phyloP scores from a whole-genome alignment of 1,139 yeast species.

The Scheffersomyces quercinus region DNA sequence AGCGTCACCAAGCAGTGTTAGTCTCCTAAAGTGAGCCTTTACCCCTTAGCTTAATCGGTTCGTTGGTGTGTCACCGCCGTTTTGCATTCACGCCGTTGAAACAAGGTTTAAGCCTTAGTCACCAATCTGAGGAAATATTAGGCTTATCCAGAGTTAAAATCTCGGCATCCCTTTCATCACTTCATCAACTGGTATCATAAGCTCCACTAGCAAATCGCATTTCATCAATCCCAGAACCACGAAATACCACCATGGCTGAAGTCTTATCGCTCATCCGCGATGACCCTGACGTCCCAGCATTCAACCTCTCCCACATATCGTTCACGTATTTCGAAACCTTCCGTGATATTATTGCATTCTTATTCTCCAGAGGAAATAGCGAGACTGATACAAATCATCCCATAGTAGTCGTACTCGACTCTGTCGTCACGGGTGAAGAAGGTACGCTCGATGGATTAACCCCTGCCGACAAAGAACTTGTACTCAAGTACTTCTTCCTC shows the following conservation, averaged over 20 bases:
- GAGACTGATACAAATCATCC: constrained; percentile 39
- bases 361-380: constrained; percentile 36
- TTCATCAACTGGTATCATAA: no score
- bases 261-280: background rate
- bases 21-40: no score
- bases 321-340: background rate
- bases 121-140: no score
- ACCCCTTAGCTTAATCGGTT: no score
- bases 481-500: constrained; percentile 40
- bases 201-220: no score
- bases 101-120: no score
- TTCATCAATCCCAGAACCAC: no score
- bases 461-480: constrained; percentile 29
- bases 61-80: no score
- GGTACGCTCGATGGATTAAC: constrained; percentile 19
- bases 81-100: no score
- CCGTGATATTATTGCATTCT: constrained; percentile 9
- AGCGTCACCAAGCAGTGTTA: no score
- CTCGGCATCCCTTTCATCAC: no score
- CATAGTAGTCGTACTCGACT: constrained; percentile 33
- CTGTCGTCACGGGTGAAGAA: background rate
- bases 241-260: background rate
- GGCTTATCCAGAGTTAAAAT: no score
- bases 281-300: background rate
- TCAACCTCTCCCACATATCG: background rate